phyloP scores from a whole-genome alignment of 257 asterid genomes.

The Coffea canephora region DNA sequence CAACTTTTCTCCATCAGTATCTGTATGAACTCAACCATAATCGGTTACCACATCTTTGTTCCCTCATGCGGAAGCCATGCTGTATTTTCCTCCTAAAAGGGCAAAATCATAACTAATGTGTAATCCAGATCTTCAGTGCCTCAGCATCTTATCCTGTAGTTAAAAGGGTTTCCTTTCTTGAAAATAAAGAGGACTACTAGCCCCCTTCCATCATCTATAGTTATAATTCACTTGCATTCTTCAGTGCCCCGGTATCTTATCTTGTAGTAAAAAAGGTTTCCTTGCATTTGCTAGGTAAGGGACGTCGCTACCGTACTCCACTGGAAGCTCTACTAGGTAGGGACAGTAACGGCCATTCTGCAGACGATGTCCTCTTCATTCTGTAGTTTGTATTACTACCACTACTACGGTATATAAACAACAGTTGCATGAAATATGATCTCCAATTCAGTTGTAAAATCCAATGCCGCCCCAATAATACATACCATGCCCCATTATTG shows the following conservation, averaged over 20 bases:
- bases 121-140: slow-evolving; percentile 25
- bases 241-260: too few relatives aligned
- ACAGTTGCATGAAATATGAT: background rate
- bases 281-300: slow-evolving; percentile 37
- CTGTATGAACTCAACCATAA: slow-evolving; percentile 68
- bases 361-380: slow-evolving; percentile 5
- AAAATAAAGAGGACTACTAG: background rate
- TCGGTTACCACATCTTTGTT: slow-evolving; percentile 18
- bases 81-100: slow-evolving; percentile 33
- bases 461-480: background rate
- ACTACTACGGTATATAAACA: slow-evolving; percentile 2
- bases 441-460: background rate
- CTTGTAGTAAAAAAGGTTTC: slow-evolving; percentile 6
- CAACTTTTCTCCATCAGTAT: slow-evolving; percentile 64
- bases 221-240: background rate
- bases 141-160: slow-evolving; percentile 21
- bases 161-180: slow-evolving; percentile 15
- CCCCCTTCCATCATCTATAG: slow-evolving; percentile 14
- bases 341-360: slow-evolving; percentile 20
- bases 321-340: slow-evolving; percentile 36
- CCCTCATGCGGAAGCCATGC: slow-evolving; percentile 24
- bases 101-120: slow-evolving; percentile 22
- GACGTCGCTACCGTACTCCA: slow-evolving; percentile 43
- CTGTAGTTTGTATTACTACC: background rate
- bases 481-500: background rate